Base-by-base conservation (phyloP, 306 rosid genomes). In the Corylus heterophylla region DNA sequence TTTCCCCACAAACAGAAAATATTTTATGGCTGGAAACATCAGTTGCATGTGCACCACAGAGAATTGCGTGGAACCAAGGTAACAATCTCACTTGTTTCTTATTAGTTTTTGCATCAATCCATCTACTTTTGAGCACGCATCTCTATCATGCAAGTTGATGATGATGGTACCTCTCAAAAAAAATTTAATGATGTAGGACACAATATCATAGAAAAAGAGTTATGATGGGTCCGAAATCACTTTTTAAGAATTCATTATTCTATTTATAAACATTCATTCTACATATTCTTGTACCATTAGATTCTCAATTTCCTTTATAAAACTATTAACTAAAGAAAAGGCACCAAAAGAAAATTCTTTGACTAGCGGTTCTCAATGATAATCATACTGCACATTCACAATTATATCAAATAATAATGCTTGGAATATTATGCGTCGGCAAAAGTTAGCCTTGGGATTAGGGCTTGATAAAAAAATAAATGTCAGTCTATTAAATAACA, bases 31-130 rank as follows among this genome's bases (percentile, higher is more conserved):
- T 76, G 7, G 76, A 77, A 75, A 74, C 20, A 77, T 76, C 78
- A 78, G 66, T 78, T 67, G 81, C 91, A 90, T 80, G 89, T 82
- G 88, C 87, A 79, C 79, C 81, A 76, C 67, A 76, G 83, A 78
- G 85, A 80, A 67, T 45, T 76, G 80, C 55, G 83, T 58, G 86
- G 52, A 42, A 55, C 80, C 73, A 64, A 51, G 83, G 88, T 47
- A 76, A 10, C 61, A 71, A 54, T 62, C 74, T 52, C 6, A 31
- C 16, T 17, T 29, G 29, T 27, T 71, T 71, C 13, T 48, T 25
- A 62, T 5, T 62, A 2, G 17, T 62, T 12, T 54, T 62, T 29
- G 18, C 44, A 12, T 4, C 12, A 10, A 27, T 27, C 35, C 66
- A 56, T 64, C 56, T 39, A 47, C 49, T 29, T 54, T 78, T 70